Percentiles rank a stretch among this genome's conserved stretches.
phyloP scores from a whole-genome alignment of 495 filamentous ascomycete genomes.

The Umbilicaria muhlenbergii region DNA sequence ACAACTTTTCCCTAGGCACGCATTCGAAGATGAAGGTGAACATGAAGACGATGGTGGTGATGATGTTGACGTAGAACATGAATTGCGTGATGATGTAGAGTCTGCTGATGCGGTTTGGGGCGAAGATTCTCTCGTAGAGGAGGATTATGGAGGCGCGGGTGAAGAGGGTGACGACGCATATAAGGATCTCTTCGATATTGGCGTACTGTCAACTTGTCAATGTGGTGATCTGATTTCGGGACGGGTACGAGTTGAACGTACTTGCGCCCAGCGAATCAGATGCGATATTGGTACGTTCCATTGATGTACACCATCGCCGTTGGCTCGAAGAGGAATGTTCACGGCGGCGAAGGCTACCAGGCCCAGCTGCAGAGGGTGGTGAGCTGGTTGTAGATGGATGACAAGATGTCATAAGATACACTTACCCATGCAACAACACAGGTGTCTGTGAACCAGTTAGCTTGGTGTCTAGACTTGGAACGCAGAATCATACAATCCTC shows the following conservation, averaged over 20 bases:
- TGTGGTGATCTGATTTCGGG: not conserved
- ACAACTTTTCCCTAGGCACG: conserved; percentile 7
- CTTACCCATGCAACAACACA: conserved; percentile 5
- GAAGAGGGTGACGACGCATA: conserved; percentile 2
- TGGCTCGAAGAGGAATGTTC: not conserved
- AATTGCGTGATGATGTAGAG: conserved; percentile 4
- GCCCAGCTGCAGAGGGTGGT: not conserved
- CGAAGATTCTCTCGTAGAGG: conserved; percentile 14
- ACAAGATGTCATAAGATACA: not conserved
- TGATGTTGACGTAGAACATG: conserved; percentile 9
- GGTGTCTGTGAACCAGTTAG: conserved; percentile 3
- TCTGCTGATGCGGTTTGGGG: conserved; percentile 2
- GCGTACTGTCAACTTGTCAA: conserved; percentile 3
- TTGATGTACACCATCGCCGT: conserved; percentile 9
- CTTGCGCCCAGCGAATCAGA: not conserved
- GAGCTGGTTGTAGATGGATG: not conserved
- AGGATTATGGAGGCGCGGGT: conserved; percentile 10
- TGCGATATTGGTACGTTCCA: conserved; percentile 6
- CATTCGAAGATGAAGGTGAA: conserved; percentile 11
- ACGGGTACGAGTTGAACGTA: not conserved
- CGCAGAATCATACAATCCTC: conserved; percentile 10
- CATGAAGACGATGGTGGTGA: conserved; percentile 3
- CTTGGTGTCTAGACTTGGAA: not conserved
- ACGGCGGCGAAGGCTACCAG: conserved; percentile 1
- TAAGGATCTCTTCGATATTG: conserved; percentile 8